Evolutionary conservation across 192 early-diverging fungal genomes (phyloP).

Genomic region (Ambispora gerdemannii): DNA sequence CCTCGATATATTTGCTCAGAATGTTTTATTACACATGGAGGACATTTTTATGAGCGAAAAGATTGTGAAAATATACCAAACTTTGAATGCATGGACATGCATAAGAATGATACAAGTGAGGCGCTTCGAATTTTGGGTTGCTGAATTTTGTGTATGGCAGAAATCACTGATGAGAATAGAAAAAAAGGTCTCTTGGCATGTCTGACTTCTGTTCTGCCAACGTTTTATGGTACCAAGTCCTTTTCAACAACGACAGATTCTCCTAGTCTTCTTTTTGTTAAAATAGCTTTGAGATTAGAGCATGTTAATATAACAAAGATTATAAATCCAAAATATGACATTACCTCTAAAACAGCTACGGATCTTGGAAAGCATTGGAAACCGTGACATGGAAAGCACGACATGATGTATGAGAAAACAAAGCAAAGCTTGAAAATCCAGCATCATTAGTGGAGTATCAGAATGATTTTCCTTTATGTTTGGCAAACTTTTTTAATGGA

Average conservation of each 20-base stretch:
- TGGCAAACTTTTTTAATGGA: constrained; percentile 7
- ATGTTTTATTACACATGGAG: constrained; percentile 5
- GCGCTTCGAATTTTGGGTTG: neutral
- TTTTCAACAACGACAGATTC: neutral
- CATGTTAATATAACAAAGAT: neutral
- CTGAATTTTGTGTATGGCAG: neutral
- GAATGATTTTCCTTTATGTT: neutral
- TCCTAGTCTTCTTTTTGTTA: neutral
- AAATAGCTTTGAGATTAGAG: neutral
- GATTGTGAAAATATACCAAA: neutral
- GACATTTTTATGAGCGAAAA: constrained; percentile 2
- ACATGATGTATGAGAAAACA: constrained; percentile 1
- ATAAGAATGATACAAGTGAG: neutral
- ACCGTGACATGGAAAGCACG: neutral
- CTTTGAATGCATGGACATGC: neutral
- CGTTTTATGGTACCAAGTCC: neutral
- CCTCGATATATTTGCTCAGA: constrained; percentile 9
- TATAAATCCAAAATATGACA: neutral
- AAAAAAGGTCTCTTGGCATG: neutral
- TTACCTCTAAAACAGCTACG: neutral
- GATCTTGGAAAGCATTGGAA: neutral
- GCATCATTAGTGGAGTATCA: neutral
- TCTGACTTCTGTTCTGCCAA: neutral
- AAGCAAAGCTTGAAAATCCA: constrained; percentile 7
- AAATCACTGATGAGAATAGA: neutral